Base-by-base conservation (phyloP, 371 early-diverging fungal species). In the Mortierella sp. region DNA sequence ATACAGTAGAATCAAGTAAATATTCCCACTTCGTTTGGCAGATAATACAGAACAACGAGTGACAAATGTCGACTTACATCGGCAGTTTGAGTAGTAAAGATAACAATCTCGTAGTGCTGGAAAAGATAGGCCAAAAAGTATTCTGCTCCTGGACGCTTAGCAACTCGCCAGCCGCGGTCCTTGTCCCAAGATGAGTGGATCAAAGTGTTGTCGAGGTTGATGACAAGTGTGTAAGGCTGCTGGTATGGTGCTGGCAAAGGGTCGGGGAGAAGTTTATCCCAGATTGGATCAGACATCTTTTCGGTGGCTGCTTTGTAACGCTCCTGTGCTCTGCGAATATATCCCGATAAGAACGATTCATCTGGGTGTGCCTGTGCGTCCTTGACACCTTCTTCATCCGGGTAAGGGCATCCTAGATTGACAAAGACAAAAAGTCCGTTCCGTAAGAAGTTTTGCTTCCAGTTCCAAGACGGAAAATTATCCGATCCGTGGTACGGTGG, bases 101-200 rank as follows among this genome's bases (percentile, higher is more conserved):
- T 89, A 35, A 99, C 98, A 66, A 98, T 90, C 86, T 99, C 99
- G 83, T 89, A 98, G 85, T 94, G 93, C 76, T 93, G 92, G 59
- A 92, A 88, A 83, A 98, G 84, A 84, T 96, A 95, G 45, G 94
- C 89, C 32, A 99, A 77, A 84, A 99, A 97, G 75, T 96, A 93
- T 65, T 99, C 98, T 49, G 95, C 93, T 56, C 96, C 97, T 19
- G 99, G 99, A 54, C 99, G 90, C 82, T 96, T 96, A 32, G 96
- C 96, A 61, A 93, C 93, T 61, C 97, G 91, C 98, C 98, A 99
- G 8, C 99, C 97, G 63, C 92, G 87, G 53, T 94, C 90, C 82
- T 89, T 89, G 86, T 96, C 93, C 98, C 98, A 99, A 55, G 90
- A 91, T 57, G 94, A 89, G 72, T 97, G 93, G 29, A 96, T 90